Conservation (phyloP, 2,329 filamentous ascomycete species). For the Neonectria ditissima region DNA sequence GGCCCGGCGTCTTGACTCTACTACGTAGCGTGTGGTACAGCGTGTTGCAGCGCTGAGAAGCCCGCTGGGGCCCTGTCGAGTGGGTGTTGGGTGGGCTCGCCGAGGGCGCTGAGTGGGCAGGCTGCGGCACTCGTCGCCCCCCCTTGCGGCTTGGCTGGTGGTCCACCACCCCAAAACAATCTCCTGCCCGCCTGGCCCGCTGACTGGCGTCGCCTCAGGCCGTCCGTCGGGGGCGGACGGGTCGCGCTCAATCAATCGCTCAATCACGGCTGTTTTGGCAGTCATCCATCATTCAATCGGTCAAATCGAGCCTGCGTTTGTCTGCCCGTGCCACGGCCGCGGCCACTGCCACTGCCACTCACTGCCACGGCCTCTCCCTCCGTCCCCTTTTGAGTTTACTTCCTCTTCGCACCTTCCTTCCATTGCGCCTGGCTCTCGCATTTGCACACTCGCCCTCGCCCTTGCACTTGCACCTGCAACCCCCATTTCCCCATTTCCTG, state of each 20-base stretch:
- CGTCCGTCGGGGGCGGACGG: conserved; percentile 31
- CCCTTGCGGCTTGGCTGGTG: conserved; percentile 28
- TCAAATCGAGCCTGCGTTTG: conserved; percentile 31
- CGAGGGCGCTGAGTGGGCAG: conserved; percentile 20
- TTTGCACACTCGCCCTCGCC: conserved; percentile 18
- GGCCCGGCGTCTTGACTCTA: conserved; percentile 3
- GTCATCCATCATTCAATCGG: conserved; percentile 34
- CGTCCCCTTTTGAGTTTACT: conserved; percentile 41
- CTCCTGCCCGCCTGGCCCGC: conserved; percentile 17
- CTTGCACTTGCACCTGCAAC: conserved; percentile 23
- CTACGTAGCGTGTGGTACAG: conserved; percentile 14
- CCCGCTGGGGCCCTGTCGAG: conserved; percentile 15
- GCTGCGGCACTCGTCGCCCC: conserved; percentile 9
- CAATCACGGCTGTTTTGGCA: conserved; percentile 36
- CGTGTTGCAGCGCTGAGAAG: conserved; percentile 17
- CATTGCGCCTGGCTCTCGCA: conserved; percentile 37
- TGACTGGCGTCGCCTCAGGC: conserved; percentile 41
- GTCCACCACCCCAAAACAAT: conserved; percentile 27
- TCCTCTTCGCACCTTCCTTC: conserved; percentile 42
- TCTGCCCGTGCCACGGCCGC: conserved; percentile 11
- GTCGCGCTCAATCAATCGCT: conserved; percentile 39
- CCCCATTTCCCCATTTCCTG: conserved; percentile 41
- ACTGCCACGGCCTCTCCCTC: conserved; percentile 36
- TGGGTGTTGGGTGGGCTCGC: conserved; percentile 21
- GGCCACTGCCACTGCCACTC: conserved; percentile 33